Base-by-base conservation (phyloP, 495 filamentous ascomycete genomes). In the Bacidia gigantensis region DNA sequence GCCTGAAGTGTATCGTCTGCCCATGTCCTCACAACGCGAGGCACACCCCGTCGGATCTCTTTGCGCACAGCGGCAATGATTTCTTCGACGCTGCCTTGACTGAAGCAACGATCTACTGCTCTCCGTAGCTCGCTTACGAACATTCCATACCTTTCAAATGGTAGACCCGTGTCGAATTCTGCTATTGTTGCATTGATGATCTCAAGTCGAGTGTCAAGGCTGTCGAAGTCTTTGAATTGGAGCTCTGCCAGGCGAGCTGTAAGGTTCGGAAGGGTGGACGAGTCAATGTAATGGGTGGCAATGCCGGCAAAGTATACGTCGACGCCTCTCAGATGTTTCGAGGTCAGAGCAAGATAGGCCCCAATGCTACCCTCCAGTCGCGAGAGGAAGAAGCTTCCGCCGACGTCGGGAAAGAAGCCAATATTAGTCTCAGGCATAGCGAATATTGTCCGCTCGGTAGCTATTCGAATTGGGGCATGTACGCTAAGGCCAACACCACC, bases 361-460 rank as follows among this genome's bases (percentile, higher is more conserved):
- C 92, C 92, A 40, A 86, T 62, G 49, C 76, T 65, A 44, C 92
- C 92, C 53, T 90, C 79, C 68, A 98, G 80, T 52, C 87, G 76
- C 9, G 92, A 86, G 22, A 98, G 73, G 74, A 96, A 97, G 72
- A 96, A 97, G 18, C 84, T 89, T 49, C 80, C 92, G 40, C 92
- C 92, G 26, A 98, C 93, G 60, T 98, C 92, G 25, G 93, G 92
- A 71, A 97, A 98, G 72, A 96, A 95, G 10, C 92, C 92, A 59
- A 98, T 98, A 9, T 74, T 89, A 2, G 92, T 98, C 72, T 98
- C 92, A 32, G 92, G 92, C 92, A 98, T 98, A 56, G 93, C 89
- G 62, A 98, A 95, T 18, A 89, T 65, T 5, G 93, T 98, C 51
- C 82, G 82, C 67, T 98, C 92, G 11, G 92, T 98, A 23, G 93